Base-by-base conservation (phyloP, 75 land plant genomes). In the Cunninghamia lanceolata region DNA sequence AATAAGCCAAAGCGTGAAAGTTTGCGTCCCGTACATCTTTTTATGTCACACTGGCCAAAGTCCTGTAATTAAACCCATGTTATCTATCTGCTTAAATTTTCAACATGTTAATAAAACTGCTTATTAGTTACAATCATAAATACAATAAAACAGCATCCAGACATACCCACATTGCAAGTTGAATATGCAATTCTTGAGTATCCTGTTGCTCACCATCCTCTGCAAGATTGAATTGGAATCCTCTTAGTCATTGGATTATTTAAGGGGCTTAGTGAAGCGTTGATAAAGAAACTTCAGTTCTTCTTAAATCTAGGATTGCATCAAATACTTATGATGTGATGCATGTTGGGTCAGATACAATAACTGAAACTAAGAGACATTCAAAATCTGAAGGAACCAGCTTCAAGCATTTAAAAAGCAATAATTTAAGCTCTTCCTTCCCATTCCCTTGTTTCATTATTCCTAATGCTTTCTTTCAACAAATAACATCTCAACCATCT, bases 1-100 rank as follows among this genome's bases (percentile, higher is more conserved):
- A 98, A 82, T 19, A 95, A 84, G 19, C 94, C 93, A 88, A 98
- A 94, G 39, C 99, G 93, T 71, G 96, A 88, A 53, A 98, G 98
- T 82, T 98, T 98, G 81, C 98, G 93, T 28, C 99, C 99, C 63
- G 99, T 98, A 86, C 99, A 98, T 86, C 89, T 91, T 84, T 96
- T 96, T 34, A 93, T 87, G 87, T 98, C 98, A 90, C 99, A 98
- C 56, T 96, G 99, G 38, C 96, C 99, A 87, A 98, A 96, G 89
- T 96, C 99, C 99, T 96, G 89, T 85, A 86, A 53, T 7, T 38
- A 47, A 25, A 73, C 21, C 32, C 83, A 13, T 68, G 34, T 42
- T 30, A 47, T 13, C 56, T 71, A 39, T 34, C 42, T 43, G 28
- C 14, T 28, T 77, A 28, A 56, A 78, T 50, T 46, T 54, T 52